Conservation (phyloP, 1,284 basidiomycete genomes). For the Psilocybe mexicana region DNA sequence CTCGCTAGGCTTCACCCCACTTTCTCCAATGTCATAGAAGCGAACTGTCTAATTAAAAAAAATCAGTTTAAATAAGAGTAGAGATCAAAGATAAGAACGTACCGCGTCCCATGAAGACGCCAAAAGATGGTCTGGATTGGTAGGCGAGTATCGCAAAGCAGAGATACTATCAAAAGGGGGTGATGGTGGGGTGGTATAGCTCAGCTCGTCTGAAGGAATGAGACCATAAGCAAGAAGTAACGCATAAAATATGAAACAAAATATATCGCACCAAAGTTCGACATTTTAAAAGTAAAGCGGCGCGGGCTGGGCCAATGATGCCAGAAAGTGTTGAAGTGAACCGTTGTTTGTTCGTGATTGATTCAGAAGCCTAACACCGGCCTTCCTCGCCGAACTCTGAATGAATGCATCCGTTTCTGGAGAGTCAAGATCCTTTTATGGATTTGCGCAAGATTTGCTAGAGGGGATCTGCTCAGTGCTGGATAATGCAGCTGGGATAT, state of each 20-base stretch:
- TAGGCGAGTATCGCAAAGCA: conserved; percentile 79
- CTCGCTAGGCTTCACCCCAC: conserved; percentile 48
- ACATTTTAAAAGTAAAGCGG: conserved; percentile 9
- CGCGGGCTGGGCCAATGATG: neutral
- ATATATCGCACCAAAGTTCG: conserved; percentile 15
- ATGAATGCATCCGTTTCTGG: neutral
- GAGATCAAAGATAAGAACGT: conserved; percentile 27
- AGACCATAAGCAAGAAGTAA: neutral
- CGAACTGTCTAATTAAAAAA: conserved; percentile 59
- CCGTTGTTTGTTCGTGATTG: conserved; percentile 1
- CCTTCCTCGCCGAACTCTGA: neutral
- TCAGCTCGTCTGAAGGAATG: conserved; percentile 25
- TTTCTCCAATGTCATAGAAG: conserved; percentile 63
- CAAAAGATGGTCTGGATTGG: conserved; percentile 72
- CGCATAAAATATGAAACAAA: neutral
- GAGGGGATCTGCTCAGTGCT: neutral
- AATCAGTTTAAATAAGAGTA: neutral
- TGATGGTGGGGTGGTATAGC: conserved; percentile 45
- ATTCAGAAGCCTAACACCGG: neutral
- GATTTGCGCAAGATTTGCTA: neutral
- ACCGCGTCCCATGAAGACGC: conserved; percentile 91
- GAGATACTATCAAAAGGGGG: conserved; percentile 87
- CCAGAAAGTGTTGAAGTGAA: neutral
- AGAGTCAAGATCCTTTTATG: neutral
- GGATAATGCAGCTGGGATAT: too few relatives aligned